Evolutionary conservation across 2,329 filamentous ascomycete species (phyloP), one percentile per base, ranked within the genome.

Genomic region (Emmonsiellopsis sp.): DNA sequence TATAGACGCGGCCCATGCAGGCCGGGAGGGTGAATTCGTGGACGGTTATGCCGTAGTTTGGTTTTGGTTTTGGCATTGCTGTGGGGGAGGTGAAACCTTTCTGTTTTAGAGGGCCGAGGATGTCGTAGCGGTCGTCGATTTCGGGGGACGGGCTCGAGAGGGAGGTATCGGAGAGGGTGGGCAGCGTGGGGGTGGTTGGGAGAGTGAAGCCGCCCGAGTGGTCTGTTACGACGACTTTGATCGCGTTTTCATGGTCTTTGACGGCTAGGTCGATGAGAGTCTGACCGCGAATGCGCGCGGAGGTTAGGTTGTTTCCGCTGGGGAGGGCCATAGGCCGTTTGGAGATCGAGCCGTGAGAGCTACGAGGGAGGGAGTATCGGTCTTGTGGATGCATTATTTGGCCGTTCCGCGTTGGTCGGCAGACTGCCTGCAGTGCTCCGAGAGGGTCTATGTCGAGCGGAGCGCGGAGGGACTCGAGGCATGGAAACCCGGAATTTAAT

Each of bases 391-490:
- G 61, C 44, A 73, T 61, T 35, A 70, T 69, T 55, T 70, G 65
- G 10, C 67, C 71, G 37, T 66, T 66, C 13, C 59, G 58, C 16
- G 71, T 65, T 13, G 70, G 72, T 34, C 65, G 69, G 52, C 73
- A 76, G 32, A 72, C 70, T 11, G 66, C 67, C 55, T 76, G 73
- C 8, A 76, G 63, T 16, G 67, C 65, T 20, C 73, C 73, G 8
- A 67, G 67, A 20, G 73, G 73, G 31, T 72, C 67, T 44, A 72
- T 70, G 57, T 76, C 73, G 20, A 65, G 70, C 7, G 73, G 73
- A 16, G 72, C 73, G 44, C 73, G 70, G 13, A 76, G 64, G 6
- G 65, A 60, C 54, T 65, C 63, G 2, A 76, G 62, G 4, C 58
- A 57, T 9, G 73, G 73, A 45, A 76, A 76, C 3, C 73, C 73